A percentile compares a stretch with the other conserved stretches of the same genome.
These are phyloP conservation scores for Teunomyces atbi DNA, from an alignment of 805 yeast genomes.

Conservation along the genomic window DNA sequence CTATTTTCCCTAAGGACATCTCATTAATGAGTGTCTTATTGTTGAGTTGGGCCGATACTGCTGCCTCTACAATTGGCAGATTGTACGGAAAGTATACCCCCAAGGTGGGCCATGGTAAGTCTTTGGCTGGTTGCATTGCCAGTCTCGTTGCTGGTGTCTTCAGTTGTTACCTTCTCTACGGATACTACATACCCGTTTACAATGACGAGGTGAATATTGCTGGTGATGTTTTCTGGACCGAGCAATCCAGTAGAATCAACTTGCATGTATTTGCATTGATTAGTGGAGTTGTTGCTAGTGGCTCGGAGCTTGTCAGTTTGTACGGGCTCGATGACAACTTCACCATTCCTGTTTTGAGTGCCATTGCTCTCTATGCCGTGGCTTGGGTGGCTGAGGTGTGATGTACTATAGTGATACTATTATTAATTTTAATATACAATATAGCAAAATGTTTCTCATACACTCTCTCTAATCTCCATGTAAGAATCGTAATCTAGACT, in stretches of 20 bases:
- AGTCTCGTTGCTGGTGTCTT: slow-evolving; percentile 73
- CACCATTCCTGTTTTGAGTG: slow-evolving; percentile 87
- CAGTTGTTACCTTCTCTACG: slow-evolving; percentile 69
- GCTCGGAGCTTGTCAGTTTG: slow-evolving; percentile 80
- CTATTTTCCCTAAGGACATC: slow-evolving; percentile 75
- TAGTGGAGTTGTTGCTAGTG: slow-evolving; percentile 79
- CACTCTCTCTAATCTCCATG: slow-evolving; percentile 11
- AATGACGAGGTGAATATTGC: slow-evolving; percentile 48
- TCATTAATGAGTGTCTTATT: slow-evolving; percentile 71
- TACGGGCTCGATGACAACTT: slow-evolving; percentile 86
- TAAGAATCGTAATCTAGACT: slow-evolving; percentile 23
- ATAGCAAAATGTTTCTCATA: background rate
- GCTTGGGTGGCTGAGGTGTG: slow-evolving; percentile 24
- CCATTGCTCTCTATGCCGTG: slow-evolving; percentile 56
- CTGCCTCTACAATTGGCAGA: slow-evolving; percentile 93
- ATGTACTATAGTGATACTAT: slow-evolving; percentile 2
- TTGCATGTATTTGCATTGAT: slow-evolving; percentile 53
- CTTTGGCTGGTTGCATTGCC: slow-evolving; percentile 87
- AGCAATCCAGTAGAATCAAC: slow-evolving; percentile 55
- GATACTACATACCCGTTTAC: slow-evolving; percentile 64
- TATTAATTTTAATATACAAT: background rate
- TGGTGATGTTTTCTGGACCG: slow-evolving; percentile 64
- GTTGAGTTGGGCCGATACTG: slow-evolving; percentile 96
- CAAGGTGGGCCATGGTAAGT: slow-evolving; percentile 67
- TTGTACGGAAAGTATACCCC: slow-evolving; percentile 83